These are phyloP conservation scores for Aspergillus transmontanensis DNA, from an alignment of 2,329 filamentous ascomycete species.

Conservation along the genomic window DNA sequence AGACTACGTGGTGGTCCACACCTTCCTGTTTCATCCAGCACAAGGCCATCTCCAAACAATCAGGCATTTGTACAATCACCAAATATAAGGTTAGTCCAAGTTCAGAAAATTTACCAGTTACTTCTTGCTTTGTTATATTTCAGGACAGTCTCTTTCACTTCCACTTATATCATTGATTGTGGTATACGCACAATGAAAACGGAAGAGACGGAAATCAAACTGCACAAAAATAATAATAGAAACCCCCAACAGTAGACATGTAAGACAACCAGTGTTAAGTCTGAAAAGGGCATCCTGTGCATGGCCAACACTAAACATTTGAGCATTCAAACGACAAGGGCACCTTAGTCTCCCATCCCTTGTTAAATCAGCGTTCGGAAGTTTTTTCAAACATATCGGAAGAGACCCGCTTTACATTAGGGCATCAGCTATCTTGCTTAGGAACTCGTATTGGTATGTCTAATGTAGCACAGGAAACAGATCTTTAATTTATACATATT, in stretches of 20 bases:
- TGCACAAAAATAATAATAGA: background rate
- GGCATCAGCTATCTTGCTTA: background rate
- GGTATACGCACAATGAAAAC: background rate
- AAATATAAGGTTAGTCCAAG: background rate
- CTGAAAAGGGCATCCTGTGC: background rate
- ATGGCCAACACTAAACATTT: too few relatives aligned
- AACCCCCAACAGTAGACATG: background rate
- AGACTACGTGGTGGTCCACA: background rate
- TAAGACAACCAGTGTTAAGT: background rate
- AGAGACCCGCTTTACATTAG: background rate
- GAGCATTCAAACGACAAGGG: background rate
- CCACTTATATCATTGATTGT: background rate
- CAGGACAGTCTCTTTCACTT: background rate
- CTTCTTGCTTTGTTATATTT: background rate
- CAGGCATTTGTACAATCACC: background rate
- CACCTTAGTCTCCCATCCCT: background rate
- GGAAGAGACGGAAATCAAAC: background rate
- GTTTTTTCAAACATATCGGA: background rate
- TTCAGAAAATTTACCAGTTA: background rate
- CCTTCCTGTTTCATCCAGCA: background rate
- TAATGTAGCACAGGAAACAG: constrained; percentile 39
- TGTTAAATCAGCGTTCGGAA: background rate
- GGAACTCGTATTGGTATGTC: constrained; percentile 39
- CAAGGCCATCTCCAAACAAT: background rate
- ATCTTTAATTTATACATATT: constrained; percentile 45